phyloP scores from a whole-genome alignment of 2,329 filamentous ascomycete species.

The Calonectria pseudoreteaudii region DNA sequence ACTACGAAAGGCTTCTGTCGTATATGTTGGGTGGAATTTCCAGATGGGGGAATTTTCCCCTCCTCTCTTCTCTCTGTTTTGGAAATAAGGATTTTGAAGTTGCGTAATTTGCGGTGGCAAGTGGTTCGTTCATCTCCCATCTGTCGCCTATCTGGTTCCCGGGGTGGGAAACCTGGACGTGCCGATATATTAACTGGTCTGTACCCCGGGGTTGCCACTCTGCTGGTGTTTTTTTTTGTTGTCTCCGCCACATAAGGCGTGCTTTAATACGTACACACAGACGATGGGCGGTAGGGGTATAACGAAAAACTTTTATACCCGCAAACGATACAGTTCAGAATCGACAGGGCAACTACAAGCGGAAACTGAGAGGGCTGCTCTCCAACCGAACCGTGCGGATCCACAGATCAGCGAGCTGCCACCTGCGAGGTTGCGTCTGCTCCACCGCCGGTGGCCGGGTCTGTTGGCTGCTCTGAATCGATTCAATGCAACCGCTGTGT shows the following conservation, averaged over 20 bases:
- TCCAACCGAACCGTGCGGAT: background rate
- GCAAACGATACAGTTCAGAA: background rate
- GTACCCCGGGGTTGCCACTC: background rate
- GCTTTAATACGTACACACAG: no score
- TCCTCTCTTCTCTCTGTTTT: background rate
- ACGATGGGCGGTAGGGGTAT: background rate
- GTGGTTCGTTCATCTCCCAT: background rate
- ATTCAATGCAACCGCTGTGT: background rate
- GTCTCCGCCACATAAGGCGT: background rate
- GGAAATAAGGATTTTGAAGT: background rate
- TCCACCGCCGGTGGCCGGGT: background rate
- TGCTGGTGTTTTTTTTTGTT: no score
- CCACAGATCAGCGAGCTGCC: background rate
- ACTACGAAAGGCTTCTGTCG: background rate
- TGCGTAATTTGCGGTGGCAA: background rate
- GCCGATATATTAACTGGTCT: background rate
- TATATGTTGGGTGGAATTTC: background rate
- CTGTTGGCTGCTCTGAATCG: background rate
- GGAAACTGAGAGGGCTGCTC: background rate
- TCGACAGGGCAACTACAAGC: background rate
- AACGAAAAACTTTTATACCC: background rate
- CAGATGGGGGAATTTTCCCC: background rate
- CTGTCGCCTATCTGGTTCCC: background rate
- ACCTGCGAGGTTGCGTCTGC: conserved; percentile 6
- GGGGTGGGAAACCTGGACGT: background rate